Evolutionary conservation across 805 yeast genomes (phyloP).

Genomic region (Priceomyces carsonii): DNA sequence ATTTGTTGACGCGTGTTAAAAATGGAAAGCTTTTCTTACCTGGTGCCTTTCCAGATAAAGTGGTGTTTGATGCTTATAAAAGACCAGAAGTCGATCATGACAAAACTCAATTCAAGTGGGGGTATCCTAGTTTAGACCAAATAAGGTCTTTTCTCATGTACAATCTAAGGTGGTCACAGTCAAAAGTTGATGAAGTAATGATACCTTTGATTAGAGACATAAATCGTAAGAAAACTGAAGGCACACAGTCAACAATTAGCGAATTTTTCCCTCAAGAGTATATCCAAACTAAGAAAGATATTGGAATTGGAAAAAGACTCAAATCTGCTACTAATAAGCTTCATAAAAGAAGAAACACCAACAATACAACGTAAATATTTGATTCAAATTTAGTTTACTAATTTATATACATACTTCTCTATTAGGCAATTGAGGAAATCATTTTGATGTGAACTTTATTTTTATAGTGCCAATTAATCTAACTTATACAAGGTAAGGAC

Average conservation of each 20-base stretch:
- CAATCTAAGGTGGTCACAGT: conserved; percentile 79
- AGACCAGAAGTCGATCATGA: conserved; percentile 86
- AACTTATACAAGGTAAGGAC: neutral
- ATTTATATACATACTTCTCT: neutral
- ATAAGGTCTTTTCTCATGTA: conserved; percentile 67
- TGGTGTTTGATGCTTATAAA: conserved; percentile 71
- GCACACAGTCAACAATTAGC: conserved; percentile 58
- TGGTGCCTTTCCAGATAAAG: conserved; percentile 66
- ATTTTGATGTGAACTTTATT: neutral
- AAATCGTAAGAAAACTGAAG: conserved; percentile 58
- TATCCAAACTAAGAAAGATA: conserved; percentile 45
- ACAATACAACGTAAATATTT: neutral
- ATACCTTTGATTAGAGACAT: conserved; percentile 82
- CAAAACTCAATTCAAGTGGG: conserved; percentile 82
- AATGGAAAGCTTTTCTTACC: conserved; percentile 56
- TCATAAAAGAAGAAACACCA: conserved; percentile 20
- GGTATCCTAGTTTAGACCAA: conserved; percentile 79
- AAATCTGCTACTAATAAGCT: conserved; percentile 56
- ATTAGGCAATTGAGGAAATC: neutral
- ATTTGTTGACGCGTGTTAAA: conserved; percentile 56
- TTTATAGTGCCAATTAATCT: neutral
- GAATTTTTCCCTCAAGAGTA: conserved; percentile 70
- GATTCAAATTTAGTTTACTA: neutral
- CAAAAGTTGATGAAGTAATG: conserved; percentile 75
- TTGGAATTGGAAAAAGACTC: conserved; percentile 60